phyloP scores from a whole-genome alignment of 495 filamentous ascomycete genomes.

The Sabuloglossum arenarium region DNA sequence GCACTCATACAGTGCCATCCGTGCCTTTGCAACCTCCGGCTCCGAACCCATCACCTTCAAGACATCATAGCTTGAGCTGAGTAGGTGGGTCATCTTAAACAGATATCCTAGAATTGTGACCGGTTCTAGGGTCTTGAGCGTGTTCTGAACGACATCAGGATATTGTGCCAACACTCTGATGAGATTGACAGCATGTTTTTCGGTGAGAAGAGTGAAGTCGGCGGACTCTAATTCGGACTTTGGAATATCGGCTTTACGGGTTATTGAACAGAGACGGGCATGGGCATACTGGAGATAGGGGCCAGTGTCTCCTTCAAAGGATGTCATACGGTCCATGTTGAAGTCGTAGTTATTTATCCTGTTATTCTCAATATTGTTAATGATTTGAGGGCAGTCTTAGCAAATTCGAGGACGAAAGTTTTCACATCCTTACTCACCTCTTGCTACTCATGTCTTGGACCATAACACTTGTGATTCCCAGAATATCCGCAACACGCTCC shows the following conservation, averaged over 20 bases:
- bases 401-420: not conserved
- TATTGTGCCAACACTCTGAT: constrained; percentile 39
- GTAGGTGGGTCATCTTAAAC: constrained; percentile 69
- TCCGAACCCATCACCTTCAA: constrained; percentile 59
- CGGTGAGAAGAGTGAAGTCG: constrained; percentile 33
- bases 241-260: constrained; percentile 28
- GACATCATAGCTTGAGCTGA: constrained; percentile 69
- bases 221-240: constrained; percentile 32
- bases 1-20: constrained; percentile 65
- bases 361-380: constrained; percentile 5
- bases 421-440: constrained; percentile 24
- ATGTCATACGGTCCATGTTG: constrained; percentile 43
- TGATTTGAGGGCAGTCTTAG: not conserved
- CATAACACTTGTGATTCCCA: constrained; percentile 51
- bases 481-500: constrained; percentile 24
- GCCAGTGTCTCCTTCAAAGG: constrained; percentile 49
- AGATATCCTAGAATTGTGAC: constrained; percentile 57
- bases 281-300: constrained; percentile 53
- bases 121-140: constrained; percentile 42
- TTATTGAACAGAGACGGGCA: constrained; percentile 40
- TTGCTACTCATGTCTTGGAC: constrained; percentile 52
- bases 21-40: constrained; percentile 48
- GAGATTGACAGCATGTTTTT: constrained; percentile 37
- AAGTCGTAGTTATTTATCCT: constrained; percentile 46
- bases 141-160: constrained; percentile 41